Evolutionary conservation across 2,329 filamentous ascomycete genomes (phyloP).

Genomic region (Cordyceps tenuipes): DNA sequence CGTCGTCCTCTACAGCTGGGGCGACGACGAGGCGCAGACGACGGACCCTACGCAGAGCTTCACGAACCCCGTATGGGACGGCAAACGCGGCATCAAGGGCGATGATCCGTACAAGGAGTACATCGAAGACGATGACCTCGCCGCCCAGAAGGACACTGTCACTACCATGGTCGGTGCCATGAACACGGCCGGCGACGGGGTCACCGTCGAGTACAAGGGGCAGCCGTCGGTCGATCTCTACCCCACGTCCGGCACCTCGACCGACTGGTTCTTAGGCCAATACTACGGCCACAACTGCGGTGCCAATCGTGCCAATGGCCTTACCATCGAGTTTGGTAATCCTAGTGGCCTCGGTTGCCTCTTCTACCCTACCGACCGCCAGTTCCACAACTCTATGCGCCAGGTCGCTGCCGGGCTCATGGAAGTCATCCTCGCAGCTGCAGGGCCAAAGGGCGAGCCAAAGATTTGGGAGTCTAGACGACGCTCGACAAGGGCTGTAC

Average conservation of each 20-base stretch:
- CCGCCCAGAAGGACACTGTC: conserved; percentile 24
- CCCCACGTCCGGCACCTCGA: conserved; percentile 36
- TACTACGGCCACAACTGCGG: conserved; percentile 29
- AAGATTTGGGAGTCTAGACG: conserved; percentile 14
- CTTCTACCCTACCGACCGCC: conserved; percentile 37
- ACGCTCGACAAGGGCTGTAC: no score
- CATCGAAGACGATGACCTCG: conserved; percentile 28
- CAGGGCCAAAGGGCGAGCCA: conserved; percentile 15
- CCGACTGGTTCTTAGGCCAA: conserved; percentile 39
- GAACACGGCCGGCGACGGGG: conserved; percentile 26
- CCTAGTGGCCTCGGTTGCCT: conserved; percentile 21
- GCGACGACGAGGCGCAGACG: conserved; percentile 44
- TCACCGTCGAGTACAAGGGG: conserved; percentile 27
- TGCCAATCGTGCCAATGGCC: conserved; percentile 31
- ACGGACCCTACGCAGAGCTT: conserved; percentile 40
- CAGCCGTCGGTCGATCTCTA: conserved; percentile 31
- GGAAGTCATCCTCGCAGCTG: conserved; percentile 32
- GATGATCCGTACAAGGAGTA: conserved; percentile 40
- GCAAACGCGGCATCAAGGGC: conserved; percentile 38
- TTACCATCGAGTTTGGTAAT: conserved; percentile 40
- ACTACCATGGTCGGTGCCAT: conserved; percentile 30
- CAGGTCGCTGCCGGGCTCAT: conserved; percentile 40
- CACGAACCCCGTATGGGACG: conserved; percentile 42
- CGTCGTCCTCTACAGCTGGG: conserved; percentile 48
- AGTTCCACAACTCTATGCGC: conserved; percentile 35